phyloP scores from a whole-genome alignment of 1,284 basidiomycete species.

The Leccinum olivaceoglutinosum region DNA sequence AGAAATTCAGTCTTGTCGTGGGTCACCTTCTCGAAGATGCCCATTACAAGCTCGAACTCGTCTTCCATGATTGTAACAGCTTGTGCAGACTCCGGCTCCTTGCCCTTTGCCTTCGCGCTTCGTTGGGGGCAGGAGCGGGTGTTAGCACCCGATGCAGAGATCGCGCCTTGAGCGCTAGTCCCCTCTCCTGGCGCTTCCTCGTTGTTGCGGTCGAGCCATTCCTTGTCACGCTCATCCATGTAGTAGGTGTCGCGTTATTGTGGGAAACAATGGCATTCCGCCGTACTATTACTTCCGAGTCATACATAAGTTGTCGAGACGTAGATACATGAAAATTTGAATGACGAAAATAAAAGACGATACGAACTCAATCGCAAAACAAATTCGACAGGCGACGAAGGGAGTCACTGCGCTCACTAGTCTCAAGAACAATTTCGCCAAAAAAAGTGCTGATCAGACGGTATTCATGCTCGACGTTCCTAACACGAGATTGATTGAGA shows the following conservation, averaged over 20 bases:
- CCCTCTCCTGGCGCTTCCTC: slow-evolving; percentile 84
- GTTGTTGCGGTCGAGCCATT: slow-evolving; percentile 92
- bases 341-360: no score
- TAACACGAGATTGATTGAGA: no score
- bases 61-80: slow-evolving; percentile 76
- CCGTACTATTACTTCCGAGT: no score
- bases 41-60: slow-evolving; percentile 94
- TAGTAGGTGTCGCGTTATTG: slow-evolving; percentile 55
- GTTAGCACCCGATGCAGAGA: slow-evolving; percentile 43
- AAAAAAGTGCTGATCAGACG: no score
- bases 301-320: no score
- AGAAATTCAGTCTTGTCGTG: slow-evolving; percentile 90
- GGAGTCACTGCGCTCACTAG: no score
- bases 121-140: slow-evolving; percentile 51
- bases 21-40: slow-evolving; percentile 87
- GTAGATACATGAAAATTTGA: no score
- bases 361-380: no score
- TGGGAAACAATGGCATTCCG: no score
- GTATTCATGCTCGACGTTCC: no score
- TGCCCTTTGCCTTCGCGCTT: slow-evolving; percentile 73
- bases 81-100: slow-evolving; percentile 62
- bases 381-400: no score
- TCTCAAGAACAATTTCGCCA: no score
- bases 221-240: slow-evolving; percentile 94
- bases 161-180: slow-evolving; percentile 67